A percentile compares a stretch with the other conserved stretches of the same genome.
Evolutionary conservation across 192 early-diverging fungal species (phyloP).

Genomic region (Allomyces javanicus): DNA sequence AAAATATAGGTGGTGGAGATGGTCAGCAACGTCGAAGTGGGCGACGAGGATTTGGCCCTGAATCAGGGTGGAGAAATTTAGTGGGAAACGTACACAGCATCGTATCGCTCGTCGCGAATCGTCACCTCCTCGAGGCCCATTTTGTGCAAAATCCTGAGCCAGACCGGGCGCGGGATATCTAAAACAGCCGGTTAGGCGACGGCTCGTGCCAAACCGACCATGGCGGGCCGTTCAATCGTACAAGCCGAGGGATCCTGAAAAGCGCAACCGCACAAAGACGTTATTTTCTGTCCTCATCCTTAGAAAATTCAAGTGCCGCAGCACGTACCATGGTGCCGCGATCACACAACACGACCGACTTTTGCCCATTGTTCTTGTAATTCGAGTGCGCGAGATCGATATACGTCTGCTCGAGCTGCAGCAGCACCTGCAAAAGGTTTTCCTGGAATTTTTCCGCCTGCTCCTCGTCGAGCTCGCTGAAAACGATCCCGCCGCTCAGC

Average conservation of each 20-base stretch:
- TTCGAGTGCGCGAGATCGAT: constrained; percentile 17
- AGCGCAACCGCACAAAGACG: too few relatives aligned
- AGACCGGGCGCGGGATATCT: constrained; percentile 15
- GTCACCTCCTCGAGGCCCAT: constrained; percentile 16
- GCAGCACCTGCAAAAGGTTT: constrained; percentile 14
- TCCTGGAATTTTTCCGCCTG: constrained; percentile 19
- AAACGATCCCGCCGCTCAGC: constrained; percentile 15
- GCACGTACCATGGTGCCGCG: neutral
- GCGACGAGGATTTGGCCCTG: too few relatives aligned
- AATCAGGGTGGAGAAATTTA: too few relatives aligned
- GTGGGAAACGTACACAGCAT: neutral
- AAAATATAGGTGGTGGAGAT: too few relatives aligned
- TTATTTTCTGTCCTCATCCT: too few relatives aligned
- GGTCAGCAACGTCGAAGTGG: too few relatives aligned
- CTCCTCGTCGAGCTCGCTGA: constrained; percentile 8
- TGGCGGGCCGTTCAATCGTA: neutral
- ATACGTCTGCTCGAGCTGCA: constrained; percentile 19
- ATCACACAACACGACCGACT: constrained; percentile 23
- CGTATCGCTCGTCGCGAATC: constrained; percentile 15
- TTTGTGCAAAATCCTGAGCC: constrained; percentile 17
- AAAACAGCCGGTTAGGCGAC: constrained; percentile 3
- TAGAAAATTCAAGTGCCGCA: too few relatives aligned
- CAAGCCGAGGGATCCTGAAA: neutral
- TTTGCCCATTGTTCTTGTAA: constrained; percentile 12
- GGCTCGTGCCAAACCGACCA: too few relatives aligned